Evolutionary conservation across 148 eudicot species (phyloP).

Genomic region (Dysphania ambrosioides): DNA sequence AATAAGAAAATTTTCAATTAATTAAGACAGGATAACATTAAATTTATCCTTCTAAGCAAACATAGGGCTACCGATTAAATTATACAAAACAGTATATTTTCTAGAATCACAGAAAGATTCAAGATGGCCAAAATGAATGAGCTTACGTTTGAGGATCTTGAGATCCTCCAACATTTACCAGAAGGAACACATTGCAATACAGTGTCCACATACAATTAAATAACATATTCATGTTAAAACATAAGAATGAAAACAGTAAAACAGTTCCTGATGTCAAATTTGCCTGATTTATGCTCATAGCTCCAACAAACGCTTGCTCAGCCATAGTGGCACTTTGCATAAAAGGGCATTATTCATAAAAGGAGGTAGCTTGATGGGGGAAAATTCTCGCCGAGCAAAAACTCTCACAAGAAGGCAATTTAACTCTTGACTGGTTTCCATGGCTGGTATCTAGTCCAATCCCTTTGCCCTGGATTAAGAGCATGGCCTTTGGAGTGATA

Average conservation of each 20-base stretch:
- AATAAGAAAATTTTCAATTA: no score
- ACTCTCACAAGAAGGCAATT: slow-evolving; percentile 2
- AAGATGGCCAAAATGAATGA: not conserved
- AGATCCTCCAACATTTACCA: not conserved
- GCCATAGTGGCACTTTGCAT: not conserved
- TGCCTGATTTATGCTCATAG: slow-evolving; percentile 3
- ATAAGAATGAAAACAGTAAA: slow-evolving; percentile 1
- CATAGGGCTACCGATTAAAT: no score
- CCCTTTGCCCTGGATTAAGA: slow-evolving; percentile 90
- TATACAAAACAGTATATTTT: not conserved
- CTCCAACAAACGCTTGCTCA: slow-evolving; percentile 5
- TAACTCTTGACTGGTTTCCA: slow-evolving; percentile 87
- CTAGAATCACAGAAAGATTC: not conserved
- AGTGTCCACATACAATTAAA: not conserved
- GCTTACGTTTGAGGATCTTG: not conserved
- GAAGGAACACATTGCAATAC: slow-evolving; percentile 1
- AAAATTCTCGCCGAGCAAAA: not conserved
- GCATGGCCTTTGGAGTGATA: slow-evolving; percentile 95
- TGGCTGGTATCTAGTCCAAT: slow-evolving; percentile 88
- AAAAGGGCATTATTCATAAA: slow-evolving; percentile 25
- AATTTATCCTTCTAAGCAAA: not conserved
- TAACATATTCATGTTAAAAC: not conserved
- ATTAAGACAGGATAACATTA: not conserved
- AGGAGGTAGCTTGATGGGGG: not conserved
- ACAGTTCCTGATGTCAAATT: not conserved